These are phyloP conservation scores for Obelidium mucronatum DNA, from an alignment of 192 early-diverging fungal species.

Conservation along the genomic window DNA sequence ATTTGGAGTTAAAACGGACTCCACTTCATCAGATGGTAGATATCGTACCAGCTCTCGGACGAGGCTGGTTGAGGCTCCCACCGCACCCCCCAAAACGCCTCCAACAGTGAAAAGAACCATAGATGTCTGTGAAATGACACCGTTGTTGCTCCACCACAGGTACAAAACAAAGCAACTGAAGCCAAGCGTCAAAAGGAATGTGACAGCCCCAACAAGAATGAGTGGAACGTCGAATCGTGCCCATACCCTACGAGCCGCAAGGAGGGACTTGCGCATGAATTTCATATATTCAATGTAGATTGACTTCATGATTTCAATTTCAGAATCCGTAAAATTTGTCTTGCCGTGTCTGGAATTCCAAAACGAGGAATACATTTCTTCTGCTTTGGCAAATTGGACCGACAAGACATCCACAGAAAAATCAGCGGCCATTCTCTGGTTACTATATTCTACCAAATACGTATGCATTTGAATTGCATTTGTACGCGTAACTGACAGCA, in stretches of 20 bases:
- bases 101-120: slow-evolving; percentile 14
- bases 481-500: slow-evolving; percentile 61
- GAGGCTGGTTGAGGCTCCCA: slow-evolving; percentile 10
- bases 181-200: slow-evolving; percentile 34
- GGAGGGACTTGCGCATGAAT: slow-evolving; percentile 71
- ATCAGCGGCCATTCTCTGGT: slow-evolving; percentile 58
- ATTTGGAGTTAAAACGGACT: slow-evolving; percentile 26
- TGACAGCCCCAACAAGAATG: slow-evolving; percentile 77
- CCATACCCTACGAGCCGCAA: slow-evolving; percentile 84
- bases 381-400: slow-evolving; percentile 47
- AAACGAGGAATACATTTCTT: slow-evolving; percentile 15
- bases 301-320: neutral
- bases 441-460: slow-evolving; percentile 68
- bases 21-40: slow-evolving; percentile 26
- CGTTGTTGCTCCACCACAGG: slow-evolving; percentile 19
- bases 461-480: slow-evolving; percentile 76
- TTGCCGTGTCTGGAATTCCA: neutral
- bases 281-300: slow-evolving; percentile 50
- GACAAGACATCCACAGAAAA: slow-evolving; percentile 55
- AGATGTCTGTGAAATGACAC: neutral
- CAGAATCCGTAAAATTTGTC: neutral
- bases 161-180: slow-evolving; percentile 13
- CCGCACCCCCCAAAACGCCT: neutral
- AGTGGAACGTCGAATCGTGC: slow-evolving; percentile 86
- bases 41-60: neutral